Base-by-base conservation (phyloP, 2,329 filamentous ascomycete genomes). In the Orbilia brochopaga region DNA sequence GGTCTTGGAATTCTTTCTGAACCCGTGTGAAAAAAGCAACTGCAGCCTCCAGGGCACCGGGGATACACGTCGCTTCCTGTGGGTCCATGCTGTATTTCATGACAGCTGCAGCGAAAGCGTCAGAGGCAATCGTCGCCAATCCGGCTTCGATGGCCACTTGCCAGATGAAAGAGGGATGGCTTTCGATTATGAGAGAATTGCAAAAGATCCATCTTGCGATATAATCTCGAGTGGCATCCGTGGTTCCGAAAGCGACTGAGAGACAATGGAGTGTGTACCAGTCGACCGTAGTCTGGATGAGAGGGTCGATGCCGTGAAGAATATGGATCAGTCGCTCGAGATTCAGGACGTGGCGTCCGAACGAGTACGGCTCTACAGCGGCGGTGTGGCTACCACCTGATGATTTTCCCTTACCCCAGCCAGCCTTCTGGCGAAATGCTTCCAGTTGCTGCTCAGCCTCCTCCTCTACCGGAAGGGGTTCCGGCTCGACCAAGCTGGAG, bases 191-290 rank as follows among this genome's bases (percentile, higher is more conserved):
- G 2, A 66, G 40, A 3, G 60, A 57, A 21, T 73, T 73, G 1
- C 61, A 53, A 42, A 65, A 73, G 10, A 73, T 73, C 69, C 69
- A 73, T 32, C 59, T 62, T 2, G 69, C 69, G 23, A 66, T 62
- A 32, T 73, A 73, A 37, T 73, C 69, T 37, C 61, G 30, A 17
- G 69, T 73, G 8, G 56, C 55, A 58, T 73, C 69, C 5, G 69
- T 73, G 4, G 69, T 73, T 17, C 86, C 84, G 56, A 88, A 83
- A 42, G 86, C 81, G 69, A 85, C 85, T 6, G 86, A 85, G 7
- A 90, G 78, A 1, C 83, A 85, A 35, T 86, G 84, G n/a, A 89
- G 81, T 0, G 87, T 90, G 83, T 86, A 90, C 40, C 89, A 79
- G 13, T 88, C 86, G 10, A 84, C 81, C 0, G 88, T 88, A 0